Base-by-base conservation (phyloP, 2,329 filamentous ascomycete genomes). In the Monosporascus sp. region DNA sequence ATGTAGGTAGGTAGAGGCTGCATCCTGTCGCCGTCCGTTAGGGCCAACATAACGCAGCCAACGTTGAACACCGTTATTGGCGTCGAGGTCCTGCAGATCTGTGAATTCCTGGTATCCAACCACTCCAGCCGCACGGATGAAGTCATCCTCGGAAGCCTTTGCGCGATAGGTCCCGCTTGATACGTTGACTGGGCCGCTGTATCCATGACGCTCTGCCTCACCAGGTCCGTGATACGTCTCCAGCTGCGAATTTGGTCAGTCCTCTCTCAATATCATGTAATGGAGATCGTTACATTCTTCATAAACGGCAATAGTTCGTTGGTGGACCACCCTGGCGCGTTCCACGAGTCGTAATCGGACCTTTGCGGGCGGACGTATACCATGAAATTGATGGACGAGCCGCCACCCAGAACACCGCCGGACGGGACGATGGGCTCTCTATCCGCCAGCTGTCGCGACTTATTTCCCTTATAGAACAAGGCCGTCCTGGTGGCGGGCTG, bases 171-270 rank as follows among this genome's bases (percentile, higher is more conserved):
- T 46, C 17, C 24, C 24, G 38, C 8, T 38, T 27, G 26, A 47
- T 8, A 19, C 24, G 31, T 5, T 5, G 43, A 27, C 22, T 0
- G 82, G 82, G 0, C 84, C 83, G 24, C 75, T 65, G 40, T 71
- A 63, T 14, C 83, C 83, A 58, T 86, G 83, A 2, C 70, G 56
- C 6, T 69, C 68, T 48, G 71, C 64, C 6, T 72, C 63, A 50
- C 72, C 77, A 27, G 69, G 62, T 5, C 76, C 74, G 57, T 80
- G 75, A 52, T 80, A 85, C 0, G 79, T 85, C 65, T 85, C 82
- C 11, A 83, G 65, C 73, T 75, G 49, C 16, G 19, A 8, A 16
- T 2, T 4, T 27, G 26, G 8, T 27, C 14, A 43, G 11, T 43
- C 14, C 8, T 24, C 9, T 11, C 22, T 14, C n/a, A 20, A 24